Evolutionary conservation across 2,329 filamentous ascomycete genomes (phyloP).

Genomic region (Nigrospora osmanthi): DNA sequence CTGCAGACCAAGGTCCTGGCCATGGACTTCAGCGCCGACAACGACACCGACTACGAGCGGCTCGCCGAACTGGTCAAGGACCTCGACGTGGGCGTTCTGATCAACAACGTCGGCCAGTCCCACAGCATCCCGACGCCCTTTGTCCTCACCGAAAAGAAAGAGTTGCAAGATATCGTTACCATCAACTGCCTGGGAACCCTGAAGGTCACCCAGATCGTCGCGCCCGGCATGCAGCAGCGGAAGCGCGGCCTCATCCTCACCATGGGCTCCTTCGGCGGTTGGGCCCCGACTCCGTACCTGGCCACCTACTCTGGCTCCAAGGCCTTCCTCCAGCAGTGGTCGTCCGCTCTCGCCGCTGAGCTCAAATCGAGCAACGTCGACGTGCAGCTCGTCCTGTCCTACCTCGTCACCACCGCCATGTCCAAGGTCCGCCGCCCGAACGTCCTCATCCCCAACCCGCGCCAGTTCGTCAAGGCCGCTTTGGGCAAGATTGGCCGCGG

Average conservation of each 20-base stretch:
- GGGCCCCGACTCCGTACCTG: conserved; percentile 83
- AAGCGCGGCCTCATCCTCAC: conserved; percentile 86
- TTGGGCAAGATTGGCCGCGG: conserved; percentile 77
- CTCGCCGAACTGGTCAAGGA: conserved; percentile 61
- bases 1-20: conserved; percentile 71
- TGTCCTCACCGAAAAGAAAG: conserved; percentile 65
- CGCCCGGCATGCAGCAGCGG: conserved; percentile 76
- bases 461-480: conserved; percentile 70
- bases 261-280: conserved; percentile 94
- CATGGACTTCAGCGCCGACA: conserved; percentile 85
- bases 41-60: conserved; percentile 70
- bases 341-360: conserved; percentile 74
- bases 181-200: conserved; percentile 94
- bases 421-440: conserved; percentile 83
- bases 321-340: conserved; percentile 97
- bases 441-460: conserved; percentile 71
- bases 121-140: conserved; percentile 92
- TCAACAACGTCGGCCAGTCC: conserved; percentile 96
- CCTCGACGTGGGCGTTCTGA: conserved; percentile 75
- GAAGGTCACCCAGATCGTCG: conserved; percentile 76
- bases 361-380: conserved; percentile 73
- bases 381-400: conserved; percentile 86
- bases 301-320: conserved; percentile 98
- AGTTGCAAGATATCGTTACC: conserved; percentile 83
- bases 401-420: conserved; percentile 94